Percentiles rank a stretch among this genome's conserved stretches.
Evolutionary conservation across 2,329 filamentous ascomycete genomes (phyloP).

Genomic region (Penicillium sp.): DNA sequence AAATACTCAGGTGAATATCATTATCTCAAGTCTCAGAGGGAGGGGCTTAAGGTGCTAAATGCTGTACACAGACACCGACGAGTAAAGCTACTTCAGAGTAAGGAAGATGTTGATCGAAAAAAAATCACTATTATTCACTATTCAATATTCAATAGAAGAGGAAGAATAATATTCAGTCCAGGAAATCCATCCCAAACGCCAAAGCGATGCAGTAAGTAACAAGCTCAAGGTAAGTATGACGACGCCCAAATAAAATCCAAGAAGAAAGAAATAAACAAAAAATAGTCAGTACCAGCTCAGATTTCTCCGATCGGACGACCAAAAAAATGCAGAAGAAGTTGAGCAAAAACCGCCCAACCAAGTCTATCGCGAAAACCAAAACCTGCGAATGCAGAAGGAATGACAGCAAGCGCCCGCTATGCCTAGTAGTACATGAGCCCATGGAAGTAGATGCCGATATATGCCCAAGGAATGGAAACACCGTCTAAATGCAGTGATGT

Average conservation of each 20-base stretch:
- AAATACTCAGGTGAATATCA: no score
- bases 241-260: constrained; percentile 13
- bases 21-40: no score
- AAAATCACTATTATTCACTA: neutral
- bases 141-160: neutral
- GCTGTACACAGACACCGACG: no score
- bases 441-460: constrained; percentile 17
- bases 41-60: no score
- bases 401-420: constrained; percentile 40
- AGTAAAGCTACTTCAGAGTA: neutral
- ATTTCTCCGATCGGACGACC: neutral
- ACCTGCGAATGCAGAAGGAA: constrained; percentile 40
- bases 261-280: constrained; percentile 1
- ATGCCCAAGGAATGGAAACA: constrained; percentile 35
- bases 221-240: constrained; percentile 18
- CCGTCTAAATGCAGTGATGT: constrained; percentile 33
- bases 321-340: neutral
- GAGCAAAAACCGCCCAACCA: constrained; percentile 8
- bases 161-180: constrained; percentile 5
- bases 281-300: neutral
- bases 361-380: constrained; percentile 23
- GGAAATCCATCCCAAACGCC: constrained; percentile 25
- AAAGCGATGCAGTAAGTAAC: constrained; percentile 29
- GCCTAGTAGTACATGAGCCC: constrained; percentile 39
- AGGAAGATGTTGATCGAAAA: neutral